These are phyloP conservation scores for Articulospora tetracladia DNA, from an alignment of 495 filamentous ascomycete species.

Conservation along the genomic window DNA sequence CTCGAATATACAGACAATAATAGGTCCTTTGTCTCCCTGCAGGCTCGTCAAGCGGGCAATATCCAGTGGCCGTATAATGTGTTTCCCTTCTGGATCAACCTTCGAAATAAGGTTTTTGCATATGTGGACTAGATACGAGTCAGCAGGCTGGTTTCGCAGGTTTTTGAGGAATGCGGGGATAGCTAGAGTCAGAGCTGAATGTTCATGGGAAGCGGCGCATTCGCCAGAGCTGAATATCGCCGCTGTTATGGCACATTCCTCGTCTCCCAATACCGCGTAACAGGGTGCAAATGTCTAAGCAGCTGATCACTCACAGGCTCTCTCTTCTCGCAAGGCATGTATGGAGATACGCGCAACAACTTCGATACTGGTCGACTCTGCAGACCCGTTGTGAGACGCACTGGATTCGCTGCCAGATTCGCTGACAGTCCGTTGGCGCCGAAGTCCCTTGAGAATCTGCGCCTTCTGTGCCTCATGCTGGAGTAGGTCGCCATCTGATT, in stretches of 20 bases:
- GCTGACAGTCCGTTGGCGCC: constrained; percentile 39
- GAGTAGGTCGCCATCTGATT: constrained; percentile 1
- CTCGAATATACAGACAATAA: constrained; percentile 75
- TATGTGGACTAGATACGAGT: constrained; percentile 46
- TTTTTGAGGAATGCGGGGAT: too few species aligned
- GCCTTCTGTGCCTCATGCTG: background rate
- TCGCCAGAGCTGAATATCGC: too few species aligned
- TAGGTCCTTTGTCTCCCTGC: constrained; percentile 56
- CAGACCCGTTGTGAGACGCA: constrained; percentile 19
- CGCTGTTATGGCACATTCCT: background rate
- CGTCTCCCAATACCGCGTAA: background rate
- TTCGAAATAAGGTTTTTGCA: constrained; percentile 63
- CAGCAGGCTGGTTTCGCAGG: too few species aligned
- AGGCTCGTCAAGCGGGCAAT: constrained; percentile 61
- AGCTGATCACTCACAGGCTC: constrained; percentile 65
- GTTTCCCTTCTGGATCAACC: constrained; percentile 67
- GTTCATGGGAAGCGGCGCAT: too few species aligned
- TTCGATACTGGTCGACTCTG: background rate
- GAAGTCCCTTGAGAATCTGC: constrained; percentile 25
- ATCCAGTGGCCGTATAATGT: constrained; percentile 73
- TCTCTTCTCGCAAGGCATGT: constrained; percentile 75
- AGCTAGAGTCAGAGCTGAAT: too few species aligned
- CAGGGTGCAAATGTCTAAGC: background rate
- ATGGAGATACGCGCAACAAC: constrained; percentile 77
- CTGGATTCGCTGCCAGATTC: constrained; percentile 48